These are phyloP conservation scores for Gymnopus androsaceus DNA, from an alignment of 1,284 basidiomycete species.

Conservation along the genomic window DNA sequence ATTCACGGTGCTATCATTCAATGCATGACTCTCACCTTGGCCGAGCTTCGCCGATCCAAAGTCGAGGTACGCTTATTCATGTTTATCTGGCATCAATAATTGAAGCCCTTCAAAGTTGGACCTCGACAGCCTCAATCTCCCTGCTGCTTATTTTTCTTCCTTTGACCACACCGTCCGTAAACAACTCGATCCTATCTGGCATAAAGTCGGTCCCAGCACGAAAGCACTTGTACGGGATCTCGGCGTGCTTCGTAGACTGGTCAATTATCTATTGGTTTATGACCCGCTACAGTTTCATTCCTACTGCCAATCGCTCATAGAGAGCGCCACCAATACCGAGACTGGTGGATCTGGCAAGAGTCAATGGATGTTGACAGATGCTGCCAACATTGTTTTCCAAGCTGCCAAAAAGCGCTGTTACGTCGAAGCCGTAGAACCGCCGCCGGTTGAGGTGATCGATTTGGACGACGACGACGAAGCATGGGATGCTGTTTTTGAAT, in stretches of 20 bases:
- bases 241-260: constrained; percentile 80
- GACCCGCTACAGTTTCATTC: constrained; percentile 90
- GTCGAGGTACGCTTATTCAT: constrained; percentile 57
- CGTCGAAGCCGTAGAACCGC: constrained; percentile 28
- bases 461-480: constrained; percentile 62
- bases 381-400: constrained; percentile 80
- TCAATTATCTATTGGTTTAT: constrained; percentile 87
- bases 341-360: constrained; percentile 13
- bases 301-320: constrained; percentile 90
- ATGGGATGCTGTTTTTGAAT: constrained; percentile 70
- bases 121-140: constrained; percentile 89
- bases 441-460: constrained; percentile 2
- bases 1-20: constrained; percentile 94
- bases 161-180: constrained; percentile 91
- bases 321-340: constrained; percentile 50
- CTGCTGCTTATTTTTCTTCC: constrained; percentile 92
- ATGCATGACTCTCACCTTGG: constrained; percentile 91
- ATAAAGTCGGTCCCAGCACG: constrained; percentile 90
- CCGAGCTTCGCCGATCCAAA: constrained; percentile 90
- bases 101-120: constrained; percentile 66
- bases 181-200: constrained; percentile 94
- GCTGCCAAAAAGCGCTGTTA: constrained; percentile 81
- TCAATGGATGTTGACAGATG: constrained; percentile 86
- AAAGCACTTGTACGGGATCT: constrained; percentile 92
- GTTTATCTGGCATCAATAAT: neutral